These are phyloP conservation scores for Pneumocystis oryctolagi DNA, from an alignment of 1,139 yeast species.

Conservation along the genomic window DNA sequence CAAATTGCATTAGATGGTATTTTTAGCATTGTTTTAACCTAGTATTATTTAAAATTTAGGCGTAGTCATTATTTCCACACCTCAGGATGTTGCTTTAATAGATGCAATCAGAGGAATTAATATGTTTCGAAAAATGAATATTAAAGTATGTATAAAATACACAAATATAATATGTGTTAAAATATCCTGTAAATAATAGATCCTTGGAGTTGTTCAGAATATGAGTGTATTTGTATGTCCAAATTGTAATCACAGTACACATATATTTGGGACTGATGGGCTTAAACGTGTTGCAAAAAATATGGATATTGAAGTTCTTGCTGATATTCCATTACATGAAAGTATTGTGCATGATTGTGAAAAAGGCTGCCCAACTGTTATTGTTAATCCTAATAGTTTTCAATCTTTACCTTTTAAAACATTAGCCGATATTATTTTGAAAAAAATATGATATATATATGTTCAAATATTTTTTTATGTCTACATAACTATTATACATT, in stretches of 20 bases:
- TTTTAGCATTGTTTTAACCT: background rate
- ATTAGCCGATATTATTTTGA: conserved; percentile 21
- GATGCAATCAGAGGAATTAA: conserved; percentile 73
- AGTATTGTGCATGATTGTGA: conserved; percentile 51
- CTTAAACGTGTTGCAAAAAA: conserved; percentile 43
- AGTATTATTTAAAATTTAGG: background rate
- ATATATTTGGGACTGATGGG: conserved; percentile 60
- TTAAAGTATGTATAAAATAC: conserved; percentile 35
- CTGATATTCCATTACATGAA: conserved; percentile 52
- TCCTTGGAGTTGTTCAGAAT: conserved; percentile 59
- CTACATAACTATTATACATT: background rate
- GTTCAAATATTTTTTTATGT: background rate
- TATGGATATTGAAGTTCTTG: conserved; percentile 39
- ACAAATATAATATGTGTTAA: background rate
- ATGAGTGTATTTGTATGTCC: conserved; percentile 73
- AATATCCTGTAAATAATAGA: conserved; percentile 17
- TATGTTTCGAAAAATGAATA: conserved; percentile 58
- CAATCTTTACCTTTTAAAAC: conserved; percentile 12
- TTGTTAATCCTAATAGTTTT: conserved; percentile 29
- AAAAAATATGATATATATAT: background rate
- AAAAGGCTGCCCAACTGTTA: conserved; percentile 47
- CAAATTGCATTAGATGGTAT: conserved; percentile 55
- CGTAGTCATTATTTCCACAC: conserved; percentile 69
- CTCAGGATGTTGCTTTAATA: conserved; percentile 70
- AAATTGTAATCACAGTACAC: conserved; percentile 56